Conservation (phyloP, 345 rosid species). For the Rhodamnia argentea region DNA sequence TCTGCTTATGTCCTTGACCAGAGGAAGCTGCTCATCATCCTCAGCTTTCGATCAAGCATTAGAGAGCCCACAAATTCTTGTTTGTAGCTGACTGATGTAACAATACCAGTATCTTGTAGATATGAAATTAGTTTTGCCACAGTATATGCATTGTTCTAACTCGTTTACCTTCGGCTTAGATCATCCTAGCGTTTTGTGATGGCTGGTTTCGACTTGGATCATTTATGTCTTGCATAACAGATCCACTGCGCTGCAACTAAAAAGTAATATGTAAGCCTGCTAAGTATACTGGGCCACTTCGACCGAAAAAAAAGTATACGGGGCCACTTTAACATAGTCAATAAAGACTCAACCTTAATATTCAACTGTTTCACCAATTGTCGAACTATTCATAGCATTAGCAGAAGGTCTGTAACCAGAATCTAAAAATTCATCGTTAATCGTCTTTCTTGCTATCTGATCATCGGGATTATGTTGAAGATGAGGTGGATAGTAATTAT, state of each 20-base stretch:
- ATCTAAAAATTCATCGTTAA: background rate
- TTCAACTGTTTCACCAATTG: background rate
- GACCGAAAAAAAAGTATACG: too few species aligned
- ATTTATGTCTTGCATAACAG: background rate
- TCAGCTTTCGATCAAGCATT: background rate
- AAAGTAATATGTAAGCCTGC: background rate
- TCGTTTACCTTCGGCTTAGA: background rate
- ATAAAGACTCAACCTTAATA: background rate
- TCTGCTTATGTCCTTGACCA: conserved; percentile 1
- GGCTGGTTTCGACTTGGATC: background rate
- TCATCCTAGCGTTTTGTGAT: background rate
- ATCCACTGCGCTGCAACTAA: background rate
- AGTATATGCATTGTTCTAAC: background rate
- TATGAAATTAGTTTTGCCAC: background rate
- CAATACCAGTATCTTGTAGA: background rate
- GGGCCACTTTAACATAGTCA: background rate
- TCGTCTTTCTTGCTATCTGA: background rate
- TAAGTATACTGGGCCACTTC: background rate
- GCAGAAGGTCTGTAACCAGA: background rate
- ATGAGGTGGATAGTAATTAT: background rate
- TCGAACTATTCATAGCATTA: background rate
- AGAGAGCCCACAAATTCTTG: background rate
- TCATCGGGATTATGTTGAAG: background rate
- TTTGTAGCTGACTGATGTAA: background rate
- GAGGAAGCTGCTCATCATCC: conserved; percentile 1